Conservation (phyloP, 2,329 filamentous ascomycete genomes). For the Neophaeococcomyces aloes region DNA sequence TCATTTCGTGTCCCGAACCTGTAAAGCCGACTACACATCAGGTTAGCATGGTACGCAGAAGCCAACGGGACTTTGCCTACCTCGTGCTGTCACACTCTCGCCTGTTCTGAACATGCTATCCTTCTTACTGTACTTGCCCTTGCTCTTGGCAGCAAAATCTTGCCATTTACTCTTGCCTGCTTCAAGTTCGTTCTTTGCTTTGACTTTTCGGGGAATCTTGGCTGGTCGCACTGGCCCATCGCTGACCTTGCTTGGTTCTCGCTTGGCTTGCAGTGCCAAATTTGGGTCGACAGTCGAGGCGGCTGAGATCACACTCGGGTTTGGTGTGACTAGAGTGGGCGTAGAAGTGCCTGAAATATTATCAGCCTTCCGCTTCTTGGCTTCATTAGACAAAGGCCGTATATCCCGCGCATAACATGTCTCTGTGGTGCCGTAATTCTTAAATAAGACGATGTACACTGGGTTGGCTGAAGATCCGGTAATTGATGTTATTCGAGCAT, state of each 20-base stretch:
- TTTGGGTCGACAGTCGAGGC: constrained; percentile 57
- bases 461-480: constrained; percentile 85
- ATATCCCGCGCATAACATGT: constrained; percentile 75
- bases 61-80: constrained; percentile 40
- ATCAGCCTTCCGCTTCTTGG: constrained; percentile 78
- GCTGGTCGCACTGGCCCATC: constrained; percentile 48
- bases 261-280: constrained; percentile 52
- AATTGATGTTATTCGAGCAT: constrained; percentile 83
- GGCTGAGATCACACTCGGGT: constrained; percentile 52
- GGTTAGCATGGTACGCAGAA: constrained; percentile 21
- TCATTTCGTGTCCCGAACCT: constrained; percentile 89
- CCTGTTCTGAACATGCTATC: constrained; percentile 96
- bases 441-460: constrained; percentile 91
- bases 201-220: constrained; percentile 66
- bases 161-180: constrained; percentile 90
- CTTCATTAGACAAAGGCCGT: constrained; percentile 60
- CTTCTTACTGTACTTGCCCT: constrained; percentile 61
- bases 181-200: constrained; percentile 86
- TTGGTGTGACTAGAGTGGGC: constrained; percentile 31
- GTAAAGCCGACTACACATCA: constrained; percentile 71
- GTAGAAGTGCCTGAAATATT: constrained; percentile 48
- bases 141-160: constrained; percentile 70
- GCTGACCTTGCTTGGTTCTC: constrained; percentile 53
- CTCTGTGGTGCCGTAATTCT: constrained; percentile 71
- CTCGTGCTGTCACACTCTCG: constrained; percentile 74